A percentile compares a stretch with the other conserved stretches of the same genome.
Conservation (phyloP, 1,284 basidiomycete species). For the Termitomyces sp. region DNA sequence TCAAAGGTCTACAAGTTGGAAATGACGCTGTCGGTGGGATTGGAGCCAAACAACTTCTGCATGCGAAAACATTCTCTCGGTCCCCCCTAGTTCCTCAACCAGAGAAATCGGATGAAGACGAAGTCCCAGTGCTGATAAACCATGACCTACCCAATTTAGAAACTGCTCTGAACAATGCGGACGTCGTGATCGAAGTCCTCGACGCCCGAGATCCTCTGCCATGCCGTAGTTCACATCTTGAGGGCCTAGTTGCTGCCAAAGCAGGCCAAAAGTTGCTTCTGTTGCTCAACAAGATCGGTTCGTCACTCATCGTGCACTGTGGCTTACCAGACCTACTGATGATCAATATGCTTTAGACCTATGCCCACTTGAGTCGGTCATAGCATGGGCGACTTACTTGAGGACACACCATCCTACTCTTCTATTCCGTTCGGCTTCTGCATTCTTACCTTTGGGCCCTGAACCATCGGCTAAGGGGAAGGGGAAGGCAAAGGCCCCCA, state of each 20-base stretch:
- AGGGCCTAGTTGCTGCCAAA: slow-evolving; percentile 47
- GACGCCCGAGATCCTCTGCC: slow-evolving; percentile 83
- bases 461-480: slow-evolving; percentile 32
- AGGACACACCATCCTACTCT: slow-evolving; percentile 68
- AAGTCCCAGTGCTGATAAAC: slow-evolving; percentile 60
- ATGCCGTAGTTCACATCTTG: slow-evolving; percentile 61
- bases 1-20: slow-evolving; percentile 30
- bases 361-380: slow-evolving; percentile 78
- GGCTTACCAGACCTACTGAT: slow-evolving; percentile 3
- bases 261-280: slow-evolving; percentile 55
- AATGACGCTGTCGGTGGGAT: slow-evolving; percentile 40
- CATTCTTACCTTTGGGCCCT: slow-evolving; percentile 48
- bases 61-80: slow-evolving; percentile 27
- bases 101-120: slow-evolving; percentile 43
- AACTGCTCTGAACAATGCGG: slow-evolving; percentile 75
- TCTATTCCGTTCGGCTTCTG: slow-evolving; percentile 76
- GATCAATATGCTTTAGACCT: slow-evolving; percentile 49
- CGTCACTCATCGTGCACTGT: slow-evolving; percentile 22
- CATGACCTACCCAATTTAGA: slow-evolving; percentile 63
- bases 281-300: slow-evolving; percentile 86
- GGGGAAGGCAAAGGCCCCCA: slow-evolving; percentile 38
- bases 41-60: slow-evolving; percentile 33
- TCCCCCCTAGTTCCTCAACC: slow-evolving; percentile 21
- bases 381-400: slow-evolving; percentile 72
- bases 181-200: slow-evolving; percentile 81